Evolutionary conservation across 1,284 basidiomycete species (phyloP), one percentile per base, ranked within the genome.

Genomic region (Malassezia brasiliensis): DNA sequence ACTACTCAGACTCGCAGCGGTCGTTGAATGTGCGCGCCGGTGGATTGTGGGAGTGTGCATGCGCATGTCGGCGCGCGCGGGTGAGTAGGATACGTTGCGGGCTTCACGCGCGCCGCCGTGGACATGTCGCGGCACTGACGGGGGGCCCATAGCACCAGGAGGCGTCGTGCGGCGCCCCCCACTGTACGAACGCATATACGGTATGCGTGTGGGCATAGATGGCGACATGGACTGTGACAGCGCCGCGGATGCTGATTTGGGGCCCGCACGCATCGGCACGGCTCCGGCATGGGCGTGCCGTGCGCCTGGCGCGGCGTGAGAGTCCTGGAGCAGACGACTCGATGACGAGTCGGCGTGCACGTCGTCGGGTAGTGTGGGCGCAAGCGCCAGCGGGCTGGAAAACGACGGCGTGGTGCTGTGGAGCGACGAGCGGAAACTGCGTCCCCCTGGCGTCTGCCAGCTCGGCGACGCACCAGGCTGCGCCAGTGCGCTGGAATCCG

Each of bases 361-460:
- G 14, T 72, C 70, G n/a, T 60, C 56, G 7, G 69, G 64, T 12
- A 73, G 51, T 37, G 61, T 64, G 12, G 66, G 64, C 11, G 67
- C 64, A 40, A 68, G 63, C 8, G 70, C 70, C 37, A 73, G 64
- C 28, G 70, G 70, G 35, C 70, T 73, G 15, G 69, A 71, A 28
- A 71, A 72, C 44, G 68, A 71, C 2, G 70, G 70, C 14, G 64
- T 56, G 17, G 49, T 67, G 58, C 58, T 32, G 15, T 12, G 47
- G 2, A 31, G 25, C 17, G 47, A 5, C 30, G 5, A 20, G 30
- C 30, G 31, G 9, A 25, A 19, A 5, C 17, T n/a, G 31, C 30
- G 44, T 17, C 8, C 14, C 17, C 31, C 30, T 10, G 36, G n/a
- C 42, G 42, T 30, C 30, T 42, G 40, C 40, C 40, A 48, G 19